phyloP scores from a whole-genome alignment of 2,329 filamentous ascomycete genomes.

The Aspergillus pseudoviridinutans region DNA sequence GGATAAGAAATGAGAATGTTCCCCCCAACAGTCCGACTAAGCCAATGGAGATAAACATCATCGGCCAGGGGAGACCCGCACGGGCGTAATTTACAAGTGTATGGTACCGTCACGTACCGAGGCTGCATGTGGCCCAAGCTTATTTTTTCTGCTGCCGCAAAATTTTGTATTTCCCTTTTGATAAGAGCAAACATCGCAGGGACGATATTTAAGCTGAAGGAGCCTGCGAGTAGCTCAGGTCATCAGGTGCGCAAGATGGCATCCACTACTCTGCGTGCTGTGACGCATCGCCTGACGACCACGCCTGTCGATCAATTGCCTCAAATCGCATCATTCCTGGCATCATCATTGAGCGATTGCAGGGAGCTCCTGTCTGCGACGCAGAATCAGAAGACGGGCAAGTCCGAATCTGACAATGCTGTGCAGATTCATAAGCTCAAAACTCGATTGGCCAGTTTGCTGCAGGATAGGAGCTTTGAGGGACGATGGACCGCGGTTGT shows the following conservation, averaged over 20 bases:
- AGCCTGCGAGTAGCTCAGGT: background rate
- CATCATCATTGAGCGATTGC: constrained; percentile 52
- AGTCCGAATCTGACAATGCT: constrained; percentile 61
- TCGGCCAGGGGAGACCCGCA: constrained; percentile 20
- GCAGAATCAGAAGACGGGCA: constrained; percentile 54
- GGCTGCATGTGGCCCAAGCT: constrained; percentile 31
- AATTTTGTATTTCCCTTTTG: constrained; percentile 6
- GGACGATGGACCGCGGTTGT: constrained; percentile 75
- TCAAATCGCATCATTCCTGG: constrained; percentile 66
- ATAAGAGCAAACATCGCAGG: background rate
- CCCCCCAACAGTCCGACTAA: constrained; percentile 1
- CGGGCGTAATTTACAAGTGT: constrained; percentile 9
- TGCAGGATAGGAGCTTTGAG: constrained; percentile 71
- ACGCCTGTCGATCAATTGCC: constrained; percentile 71
- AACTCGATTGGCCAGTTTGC: constrained; percentile 69
- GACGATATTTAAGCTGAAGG: background rate
- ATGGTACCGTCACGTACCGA: constrained; percentile 27
- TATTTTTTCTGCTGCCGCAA: constrained; percentile 1
- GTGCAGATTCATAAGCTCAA: constrained; percentile 78
- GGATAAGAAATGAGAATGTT: background rate
- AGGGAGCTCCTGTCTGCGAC: constrained; percentile 59
- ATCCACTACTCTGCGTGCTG: constrained; percentile 38
- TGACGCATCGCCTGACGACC: constrained; percentile 57
- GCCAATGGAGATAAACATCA: constrained; percentile 15
- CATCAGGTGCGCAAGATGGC: constrained; percentile 21